Base-by-base conservation (phyloP, 164 flowering plant genomes). In the Dillenia turbinata region DNA sequence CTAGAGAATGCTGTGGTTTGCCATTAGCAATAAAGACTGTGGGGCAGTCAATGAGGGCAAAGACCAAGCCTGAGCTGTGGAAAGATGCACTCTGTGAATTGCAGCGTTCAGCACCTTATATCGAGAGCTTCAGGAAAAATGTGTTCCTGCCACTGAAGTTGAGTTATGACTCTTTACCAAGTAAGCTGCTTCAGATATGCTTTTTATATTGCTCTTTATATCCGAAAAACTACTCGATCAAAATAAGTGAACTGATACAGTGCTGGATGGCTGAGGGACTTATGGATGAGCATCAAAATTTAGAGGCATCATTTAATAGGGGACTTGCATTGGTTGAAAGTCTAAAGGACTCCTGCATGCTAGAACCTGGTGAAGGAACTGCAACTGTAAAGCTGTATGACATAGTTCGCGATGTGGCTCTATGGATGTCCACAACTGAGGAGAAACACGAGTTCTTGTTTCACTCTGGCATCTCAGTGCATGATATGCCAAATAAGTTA, bases 21-120 rank as follows among this genome's bases (percentile, higher is more conserved):
- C 77, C 77, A n/a, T 44, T 74, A 43, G 74, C 77, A 0, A 55
- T 74, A 24, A 48, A 22, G 3, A 52, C 69, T 17, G 6, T 70
- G 47, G 77, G 60, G 40, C 48, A 16, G 16, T 64, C 77, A 1
- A 57, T 74, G 66, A 59, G 71, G 43, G 65, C n/a, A 2, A 74
- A 66, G 43, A 52, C 26, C 14, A 52, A 9, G 44, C 22, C 22
- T 19, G 12, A 13, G 13, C 46, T 74, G 10, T 74, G 73, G 77
- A 15, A 56, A 10, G 47, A 69, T 63, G 70, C 74, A n/a, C 15
- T 63, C 9, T 26, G 10, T 3, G 57, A 63, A 54, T 11, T 70
- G 51, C 62, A 47, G 15, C 33, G 2, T 0, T 56, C 77, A 44
- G 44, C 14, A 13, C 52, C 57, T 9, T 14, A 45, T 43, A 24